Conservation (phyloP, 2,329 filamentous ascomycete species). For the Phialocephala subalpina region DNA sequence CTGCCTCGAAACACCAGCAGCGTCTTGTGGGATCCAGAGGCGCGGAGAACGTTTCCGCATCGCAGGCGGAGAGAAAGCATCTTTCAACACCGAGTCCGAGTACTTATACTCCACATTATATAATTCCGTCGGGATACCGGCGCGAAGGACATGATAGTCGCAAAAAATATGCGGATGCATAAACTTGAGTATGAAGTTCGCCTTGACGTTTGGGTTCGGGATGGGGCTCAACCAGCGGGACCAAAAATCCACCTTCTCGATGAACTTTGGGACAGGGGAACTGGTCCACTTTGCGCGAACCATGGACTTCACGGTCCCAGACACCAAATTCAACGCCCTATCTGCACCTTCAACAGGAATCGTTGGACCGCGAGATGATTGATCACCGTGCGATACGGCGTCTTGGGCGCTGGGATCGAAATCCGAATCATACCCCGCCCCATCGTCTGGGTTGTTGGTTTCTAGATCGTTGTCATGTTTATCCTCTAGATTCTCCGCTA, state of each 20-base stretch:
- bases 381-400: slow-evolving; percentile 31
- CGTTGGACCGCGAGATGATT: slow-evolving; percentile 21
- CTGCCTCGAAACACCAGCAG: slow-evolving; percentile 61
- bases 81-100: slow-evolving; percentile 51
- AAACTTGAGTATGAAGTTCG: slow-evolving; percentile 56
- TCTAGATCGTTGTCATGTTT: slow-evolving; percentile 23
- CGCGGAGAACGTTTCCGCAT: slow-evolving; percentile 61
- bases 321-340: slow-evolving; percentile 26
- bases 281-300: slow-evolving; percentile 20
- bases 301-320: slow-evolving; percentile 20
- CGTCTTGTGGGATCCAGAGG: slow-evolving; percentile 68
- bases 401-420: slow-evolving; percentile 36
- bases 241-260: slow-evolving; percentile 39
- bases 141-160: slow-evolving; percentile 60
- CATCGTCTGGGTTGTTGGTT: slow-evolving; percentile 39
- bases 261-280: slow-evolving; percentile 28
- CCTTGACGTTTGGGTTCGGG: slow-evolving; percentile 46
- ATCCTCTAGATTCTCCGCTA: slow-evolving; percentile 31
- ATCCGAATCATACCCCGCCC: slow-evolving; percentile 42
- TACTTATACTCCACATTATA: slow-evolving; percentile 52
- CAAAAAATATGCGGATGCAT: slow-evolving; percentile 66
- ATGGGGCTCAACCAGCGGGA: slow-evolving; percentile 40
- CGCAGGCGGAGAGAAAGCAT: slow-evolving; percentile 66
- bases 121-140: slow-evolving; percentile 55
- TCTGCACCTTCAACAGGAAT: slow-evolving; percentile 34